Evolutionary conservation across 768 basidiomycete species (phyloP).

Genomic region (Aureoboletus auriporus): DNA sequence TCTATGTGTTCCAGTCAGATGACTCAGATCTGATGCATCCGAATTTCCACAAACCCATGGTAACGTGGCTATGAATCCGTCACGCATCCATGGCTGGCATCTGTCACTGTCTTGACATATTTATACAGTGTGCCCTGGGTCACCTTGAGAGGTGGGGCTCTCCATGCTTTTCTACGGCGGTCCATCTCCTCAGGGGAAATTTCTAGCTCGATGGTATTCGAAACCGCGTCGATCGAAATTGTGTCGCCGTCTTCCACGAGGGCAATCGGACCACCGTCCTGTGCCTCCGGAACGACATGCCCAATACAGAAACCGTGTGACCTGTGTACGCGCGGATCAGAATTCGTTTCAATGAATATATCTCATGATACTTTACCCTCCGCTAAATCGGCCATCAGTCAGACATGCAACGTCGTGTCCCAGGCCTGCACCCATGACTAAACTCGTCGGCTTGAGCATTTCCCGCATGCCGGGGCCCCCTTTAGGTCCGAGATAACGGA

Average conservation of each 20-base stretch:
- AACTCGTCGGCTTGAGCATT: slow-evolving; percentile 96
- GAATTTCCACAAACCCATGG: slow-evolving; percentile 5
- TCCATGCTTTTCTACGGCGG: slow-evolving; percentile 68
- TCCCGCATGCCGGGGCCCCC: slow-evolving; percentile 99
- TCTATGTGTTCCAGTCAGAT: no score
- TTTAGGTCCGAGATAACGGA: slow-evolving; percentile 95
- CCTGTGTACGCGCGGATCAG: slow-evolving; percentile 37
- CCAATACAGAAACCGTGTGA: slow-evolving; percentile 97
- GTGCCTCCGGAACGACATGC: slow-evolving; percentile 95
- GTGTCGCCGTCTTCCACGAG: slow-evolving; percentile 85
- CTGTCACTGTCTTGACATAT: slow-evolving; percentile 82
- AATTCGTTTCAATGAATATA: slow-evolving; percentile 6
- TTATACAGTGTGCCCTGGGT: slow-evolving; percentile 82
- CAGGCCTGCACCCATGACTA: slow-evolving; percentile 98
- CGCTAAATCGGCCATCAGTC: slow-evolving; percentile 97
- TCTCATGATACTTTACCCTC: slow-evolving; percentile 63
- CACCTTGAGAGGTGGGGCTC: slow-evolving; percentile 81
- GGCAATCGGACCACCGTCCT: slow-evolving; percentile 90
- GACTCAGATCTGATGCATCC: background rate
- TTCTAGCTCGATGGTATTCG: slow-evolving; percentile 76
- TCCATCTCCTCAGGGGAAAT: slow-evolving; percentile 80
- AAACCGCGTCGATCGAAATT: slow-evolving; percentile 84
- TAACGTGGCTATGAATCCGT: slow-evolving; percentile 62
- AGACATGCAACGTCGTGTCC: slow-evolving; percentile 95
- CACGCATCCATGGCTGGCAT: slow-evolving; percentile 91